These are phyloP conservation scores for Monosporascus ibericus DNA, from an alignment of 2,329 filamentous ascomycete species.

Conservation along the genomic window DNA sequence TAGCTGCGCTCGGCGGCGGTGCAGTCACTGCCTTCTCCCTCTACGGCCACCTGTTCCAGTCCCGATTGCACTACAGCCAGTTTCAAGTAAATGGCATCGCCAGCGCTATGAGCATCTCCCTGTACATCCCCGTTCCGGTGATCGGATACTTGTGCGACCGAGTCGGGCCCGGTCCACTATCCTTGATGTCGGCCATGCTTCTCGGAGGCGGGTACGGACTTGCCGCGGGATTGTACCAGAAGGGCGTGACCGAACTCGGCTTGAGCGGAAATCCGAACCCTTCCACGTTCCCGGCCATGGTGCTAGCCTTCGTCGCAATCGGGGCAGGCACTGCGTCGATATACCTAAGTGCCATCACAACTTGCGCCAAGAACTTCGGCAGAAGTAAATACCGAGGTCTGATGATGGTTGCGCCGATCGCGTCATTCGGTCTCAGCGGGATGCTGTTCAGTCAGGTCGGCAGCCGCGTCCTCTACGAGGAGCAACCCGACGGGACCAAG, in stretches of 20 bases:
- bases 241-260: slow-evolving; percentile 29
- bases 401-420: slow-evolving; percentile 84
- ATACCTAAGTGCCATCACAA: slow-evolving; percentile 88
- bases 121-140: slow-evolving; percentile 87
- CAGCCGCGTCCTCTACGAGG: slow-evolving; percentile 70
- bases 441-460: slow-evolving; percentile 94
- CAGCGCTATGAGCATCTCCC: slow-evolving; percentile 77
- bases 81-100: slow-evolving; percentile 84
- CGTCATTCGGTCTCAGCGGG: slow-evolving; percentile 85
- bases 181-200: slow-evolving; percentile 63
- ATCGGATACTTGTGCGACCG: slow-evolving; percentile 92
- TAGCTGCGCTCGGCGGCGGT: slow-evolving; percentile 70
- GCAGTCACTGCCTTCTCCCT: slow-evolving; percentile 91
- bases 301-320: slow-evolving; percentile 75
- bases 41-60: slow-evolving; percentile 86
- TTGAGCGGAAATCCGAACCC: slow-evolving; percentile 34
- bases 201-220: slow-evolving; percentile 79
- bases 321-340: slow-evolving; percentile 81
- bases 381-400: slow-evolving; percentile 81
- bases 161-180: slow-evolving; percentile 71
- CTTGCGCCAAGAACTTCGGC: slow-evolving; percentile 97
- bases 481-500: slow-evolving; percentile 53
- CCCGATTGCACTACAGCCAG: slow-evolving; percentile 80
- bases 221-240: slow-evolving; percentile 70
- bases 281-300: slow-evolving; percentile 77